Percentiles rank a stretch among this genome's conserved stretches.
Evolutionary conservation across 2,329 filamentous ascomycete species (phyloP).

Genomic region (Neurospora sp.): DNA sequence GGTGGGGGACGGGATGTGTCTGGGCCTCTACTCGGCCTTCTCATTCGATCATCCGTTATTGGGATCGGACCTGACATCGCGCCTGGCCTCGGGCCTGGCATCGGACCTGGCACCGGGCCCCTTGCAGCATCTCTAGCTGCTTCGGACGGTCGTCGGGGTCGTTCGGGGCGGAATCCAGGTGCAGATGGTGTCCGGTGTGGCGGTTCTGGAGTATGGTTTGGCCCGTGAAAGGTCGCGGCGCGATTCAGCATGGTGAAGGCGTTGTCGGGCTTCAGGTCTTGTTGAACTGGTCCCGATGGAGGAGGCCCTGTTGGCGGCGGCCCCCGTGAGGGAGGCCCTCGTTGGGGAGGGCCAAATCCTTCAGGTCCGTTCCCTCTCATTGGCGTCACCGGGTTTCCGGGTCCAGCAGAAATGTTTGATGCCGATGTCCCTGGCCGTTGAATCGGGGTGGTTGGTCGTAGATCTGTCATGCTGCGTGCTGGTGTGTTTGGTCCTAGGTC

Average conservation of each 20-base stretch:
- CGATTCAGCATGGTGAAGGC: constrained; percentile 30
- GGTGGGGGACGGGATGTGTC: constrained; percentile 44
- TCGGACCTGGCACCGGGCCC: neutral
- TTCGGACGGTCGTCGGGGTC: constrained; percentile 12
- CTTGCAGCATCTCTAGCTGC: constrained; percentile 8
- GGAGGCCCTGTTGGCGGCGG: neutral
- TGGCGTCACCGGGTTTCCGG: constrained; percentile 25
- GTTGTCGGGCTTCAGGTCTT: constrained; percentile 26
- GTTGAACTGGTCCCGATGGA: constrained; percentile 10
- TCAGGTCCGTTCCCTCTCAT: constrained; percentile 46
- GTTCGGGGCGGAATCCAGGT: constrained; percentile 27
- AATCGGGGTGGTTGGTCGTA: constrained; percentile 1
- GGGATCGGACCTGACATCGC: constrained; percentile 14
- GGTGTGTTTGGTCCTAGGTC: neutral
- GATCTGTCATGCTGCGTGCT: neutral
- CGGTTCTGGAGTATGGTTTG: constrained; percentile 26
- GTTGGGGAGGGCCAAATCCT: constrained; percentile 42
- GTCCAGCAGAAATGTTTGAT: constrained; percentile 23
- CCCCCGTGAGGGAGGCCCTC: constrained; percentile 9
- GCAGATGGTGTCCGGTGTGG: constrained; percentile 38
- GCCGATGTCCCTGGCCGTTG: constrained; percentile 23
- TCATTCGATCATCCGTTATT: constrained; percentile 19
- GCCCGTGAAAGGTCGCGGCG: constrained; percentile 43
- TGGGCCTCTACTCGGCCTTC: constrained; percentile 35
- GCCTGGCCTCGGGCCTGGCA: neutral